A percentile compares a stretch with the other conserved stretches of the same genome.
Conservation (phyloP, 2,329 filamentous ascomycete species). For the Sarocladium strictum region DNA sequence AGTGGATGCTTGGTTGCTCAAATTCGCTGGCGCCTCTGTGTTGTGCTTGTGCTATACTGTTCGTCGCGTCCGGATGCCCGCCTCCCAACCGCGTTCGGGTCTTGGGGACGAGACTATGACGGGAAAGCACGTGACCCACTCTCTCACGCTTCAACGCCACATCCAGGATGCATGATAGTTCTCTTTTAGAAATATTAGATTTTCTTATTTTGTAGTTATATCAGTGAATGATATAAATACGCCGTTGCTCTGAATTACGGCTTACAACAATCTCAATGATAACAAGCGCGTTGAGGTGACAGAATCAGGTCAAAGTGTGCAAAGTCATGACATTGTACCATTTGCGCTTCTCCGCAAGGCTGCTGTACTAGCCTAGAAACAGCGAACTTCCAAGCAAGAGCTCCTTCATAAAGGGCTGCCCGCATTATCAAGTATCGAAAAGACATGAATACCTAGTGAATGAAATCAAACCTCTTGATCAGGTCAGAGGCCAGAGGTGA, state of each 20-base stretch:
- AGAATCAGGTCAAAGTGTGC: background rate
- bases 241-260: no score
- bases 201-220: no score
- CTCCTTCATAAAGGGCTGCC: background rate
- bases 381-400: background rate
- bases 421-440: background rate
- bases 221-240: no score
- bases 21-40: slow-evolving; percentile 17
- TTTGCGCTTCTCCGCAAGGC: background rate
- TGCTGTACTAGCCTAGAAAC: background rate
- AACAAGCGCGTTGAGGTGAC: background rate
- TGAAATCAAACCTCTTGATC: background rate
- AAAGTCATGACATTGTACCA: slow-evolving; percentile 6
- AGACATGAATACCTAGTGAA: background rate
- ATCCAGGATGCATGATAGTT: background rate
- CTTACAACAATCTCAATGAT: background rate
- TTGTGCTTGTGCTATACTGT: background rate
- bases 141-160: background rate
- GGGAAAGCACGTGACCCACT: slow-evolving; percentile 24
- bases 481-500: background rate
- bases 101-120: slow-evolving; percentile 15
- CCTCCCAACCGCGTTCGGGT: slow-evolving; percentile 10
- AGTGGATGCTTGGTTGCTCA: background rate
- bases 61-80: slow-evolving; percentile 1
- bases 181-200: background rate